These are phyloP conservation scores for Metschnikowia anglica DNA, from an alignment of 805 yeast genomes.

Conservation along the genomic window DNA sequence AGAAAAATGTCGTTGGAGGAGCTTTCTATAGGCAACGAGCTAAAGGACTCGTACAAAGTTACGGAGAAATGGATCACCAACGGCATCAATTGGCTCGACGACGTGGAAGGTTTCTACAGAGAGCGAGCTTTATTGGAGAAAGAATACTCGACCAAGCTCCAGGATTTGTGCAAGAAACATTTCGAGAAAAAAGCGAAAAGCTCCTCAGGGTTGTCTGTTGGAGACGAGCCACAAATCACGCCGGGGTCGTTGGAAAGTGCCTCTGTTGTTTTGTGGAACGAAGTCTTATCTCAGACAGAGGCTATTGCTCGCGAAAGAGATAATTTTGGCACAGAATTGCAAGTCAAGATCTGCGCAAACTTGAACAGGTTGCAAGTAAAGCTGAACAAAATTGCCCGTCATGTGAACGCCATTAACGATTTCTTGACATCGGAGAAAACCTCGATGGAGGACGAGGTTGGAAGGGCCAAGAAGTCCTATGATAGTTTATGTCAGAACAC, in stretches of 20 bases:
- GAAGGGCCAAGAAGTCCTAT: constrained; percentile 69
- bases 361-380: constrained; percentile 52
- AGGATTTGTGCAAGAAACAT: constrained; percentile 62
- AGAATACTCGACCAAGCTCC: constrained; percentile 73
- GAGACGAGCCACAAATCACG: constrained; percentile 85
- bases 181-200: constrained; percentile 73
- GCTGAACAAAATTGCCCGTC: constrained; percentile 52
- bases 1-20: constrained; percentile 22
- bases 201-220: constrained; percentile 74
- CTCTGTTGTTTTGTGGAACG: constrained; percentile 85
- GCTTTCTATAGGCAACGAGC: constrained; percentile 62
- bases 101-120: constrained; percentile 77
- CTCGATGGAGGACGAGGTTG: constrained; percentile 54
- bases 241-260: constrained; percentile 95
- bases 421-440: constrained; percentile 49
- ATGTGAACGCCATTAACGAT: constrained; percentile 60
- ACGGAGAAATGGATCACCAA: constrained; percentile 78
- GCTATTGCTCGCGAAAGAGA: constrained; percentile 65
- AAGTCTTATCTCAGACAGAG: constrained; percentile 81
- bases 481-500: constrained; percentile 77
- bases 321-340: constrained; percentile 59
- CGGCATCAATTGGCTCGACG: constrained; percentile 73
- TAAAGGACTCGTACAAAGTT: constrained; percentile 75
- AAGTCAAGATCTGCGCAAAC: constrained; percentile 59
- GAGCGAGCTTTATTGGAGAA: constrained; percentile 81